Evolutionary conservation across 345 rosid species (phyloP).

Genomic region (Brassica nigra): DNA sequence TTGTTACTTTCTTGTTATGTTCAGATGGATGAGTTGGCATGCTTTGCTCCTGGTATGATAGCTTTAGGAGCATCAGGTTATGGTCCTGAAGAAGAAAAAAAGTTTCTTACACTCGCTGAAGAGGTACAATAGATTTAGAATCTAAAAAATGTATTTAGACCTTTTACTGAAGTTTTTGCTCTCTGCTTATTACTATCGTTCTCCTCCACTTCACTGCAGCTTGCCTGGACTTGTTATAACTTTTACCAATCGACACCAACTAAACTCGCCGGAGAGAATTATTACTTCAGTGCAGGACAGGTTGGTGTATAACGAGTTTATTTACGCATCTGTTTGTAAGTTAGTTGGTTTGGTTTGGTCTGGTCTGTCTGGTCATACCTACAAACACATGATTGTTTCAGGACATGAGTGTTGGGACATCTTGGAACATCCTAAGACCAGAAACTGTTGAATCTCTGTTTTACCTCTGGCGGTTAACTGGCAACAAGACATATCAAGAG

Average conservation of each 20-base stretch:
- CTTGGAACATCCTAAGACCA: slow-evolving; percentile 95
- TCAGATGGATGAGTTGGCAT: slow-evolving; percentile 99
- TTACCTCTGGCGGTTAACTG: slow-evolving; percentile 94
- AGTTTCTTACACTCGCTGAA: slow-evolving; percentile 77
- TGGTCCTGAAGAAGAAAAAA: slow-evolving; percentile 71
- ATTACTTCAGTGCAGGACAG: slow-evolving; percentile 75
- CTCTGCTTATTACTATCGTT: slow-evolving; percentile 2
- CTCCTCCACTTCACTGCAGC: slow-evolving; percentile 50
- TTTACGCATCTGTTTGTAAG: not conserved
- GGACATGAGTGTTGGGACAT: slow-evolving; percentile 98
- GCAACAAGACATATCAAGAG: slow-evolving; percentile 89
- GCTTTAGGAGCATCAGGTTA: slow-evolving; percentile 93
- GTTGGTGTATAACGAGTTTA: slow-evolving; percentile 32
- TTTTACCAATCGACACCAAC: slow-evolving; percentile 93
- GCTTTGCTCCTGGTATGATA: slow-evolving; percentile 99
- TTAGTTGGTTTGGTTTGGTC: slow-evolving; percentile 18
- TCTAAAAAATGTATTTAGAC: slow-evolving; percentile 1
- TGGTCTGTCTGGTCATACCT: not conserved
- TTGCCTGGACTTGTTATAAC: slow-evolving; percentile 97
- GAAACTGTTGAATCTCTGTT: slow-evolving; percentile 96
- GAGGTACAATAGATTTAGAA: slow-evolving; percentile 52
- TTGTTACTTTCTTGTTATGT: slow-evolving; percentile 1
- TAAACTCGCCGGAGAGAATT: slow-evolving; percentile 95
- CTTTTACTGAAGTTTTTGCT: not conserved
- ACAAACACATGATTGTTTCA: slow-evolving; percentile 38